Base-by-base conservation (phyloP, 345 rosid genomes). In the Heritiera fomes region DNA sequence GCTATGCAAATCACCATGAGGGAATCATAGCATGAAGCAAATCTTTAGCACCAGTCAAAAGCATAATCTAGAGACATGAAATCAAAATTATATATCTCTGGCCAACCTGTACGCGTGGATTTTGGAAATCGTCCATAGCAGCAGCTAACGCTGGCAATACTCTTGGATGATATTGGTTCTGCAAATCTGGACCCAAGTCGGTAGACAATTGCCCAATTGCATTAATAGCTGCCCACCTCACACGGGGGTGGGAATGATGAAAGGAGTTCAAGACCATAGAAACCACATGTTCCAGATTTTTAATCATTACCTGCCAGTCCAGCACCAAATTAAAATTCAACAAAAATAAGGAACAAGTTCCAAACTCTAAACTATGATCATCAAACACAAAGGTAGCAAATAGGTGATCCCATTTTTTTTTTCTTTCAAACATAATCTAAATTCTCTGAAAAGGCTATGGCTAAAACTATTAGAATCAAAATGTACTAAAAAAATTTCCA, bases 221-320 rank as follows among this genome's bases (percentile, higher is more conserved):
- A 83, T 97, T 97, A 50, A 97, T 94, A n/a, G 99, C 99, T 32
- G 99, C 99, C 99, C 99, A 97, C 60, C 98, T 93, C 46, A 93
- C 99, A 40, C 99, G 97, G 15, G 99, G 94, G 78, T 97, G 98
- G 45, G 94, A 92, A 82, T 93, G 91, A 66, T 83, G 93, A 84
- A 94, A 97, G 47, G 95, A 93, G 82, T 81, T 91, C 81, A 97
- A 80, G 71, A 94, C 93, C 98, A 94, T 97, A 11, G 93, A 82
- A 41, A 94, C 89, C 72, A 97, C 96, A 84, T 91, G 93, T 78
- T 97, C 98, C 77, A 97, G 88, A 76, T 85, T 94, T 88, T 94
- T 94, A 55, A 93, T 81, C 99, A 97, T 97, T 17, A 97, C 94
- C 99, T 97, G 79, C 56, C 81, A 47, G 49, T 75, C 66, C 30